Evolutionary conservation across 2,329 filamentous ascomycete species (phyloP).

Genomic region (Saccharata proteae): DNA sequence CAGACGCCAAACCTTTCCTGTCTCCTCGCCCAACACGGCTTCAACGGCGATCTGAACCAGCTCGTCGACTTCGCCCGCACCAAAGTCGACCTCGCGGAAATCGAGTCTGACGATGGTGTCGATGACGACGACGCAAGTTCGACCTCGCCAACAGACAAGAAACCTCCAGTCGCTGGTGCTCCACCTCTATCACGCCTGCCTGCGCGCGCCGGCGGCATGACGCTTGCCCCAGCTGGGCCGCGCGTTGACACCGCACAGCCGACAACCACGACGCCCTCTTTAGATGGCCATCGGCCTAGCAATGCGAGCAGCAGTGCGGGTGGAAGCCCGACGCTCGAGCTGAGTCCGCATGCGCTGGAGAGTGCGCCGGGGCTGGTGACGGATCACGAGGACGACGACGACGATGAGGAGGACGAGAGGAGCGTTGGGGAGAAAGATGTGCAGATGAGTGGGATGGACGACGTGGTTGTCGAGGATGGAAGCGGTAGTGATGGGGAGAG

Average conservation of each 20-base stretch:
- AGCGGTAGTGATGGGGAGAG: constrained; percentile 29
- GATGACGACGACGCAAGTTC: constrained; percentile 15
- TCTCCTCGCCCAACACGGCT: constrained; percentile 27
- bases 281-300: too few relatives aligned
- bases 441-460: constrained; percentile 16
- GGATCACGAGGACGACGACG: constrained; percentile 38
- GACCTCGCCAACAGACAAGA: constrained; percentile 14
- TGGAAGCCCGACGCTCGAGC: constrained; percentile 18
- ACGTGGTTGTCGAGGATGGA: constrained; percentile 26
- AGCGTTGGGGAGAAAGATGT: constrained; percentile 16
- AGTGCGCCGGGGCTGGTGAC: constrained; percentile 38
- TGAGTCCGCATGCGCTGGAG: constrained; percentile 36
- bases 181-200: constrained; percentile 14
- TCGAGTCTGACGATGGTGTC: constrained; percentile 20
- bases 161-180: constrained; percentile 18
- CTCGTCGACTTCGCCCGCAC: constrained; percentile 24
- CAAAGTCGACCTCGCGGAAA: constrained; percentile 23
- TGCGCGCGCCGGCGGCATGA: constrained; percentile 16
- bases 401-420: constrained; percentile 26
- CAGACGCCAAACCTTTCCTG: constrained; percentile 31
- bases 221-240: constrained; percentile 14
- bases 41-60: constrained; percentile 26
- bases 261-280: neutral
- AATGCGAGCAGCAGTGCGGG: constrained; percentile 4
- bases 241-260: constrained; percentile 23